Evolutionary conservation across 2,329 filamentous ascomycete species (phyloP), one percentile per base, ranked within the genome.

Genomic region (Nemania abortiva): DNA sequence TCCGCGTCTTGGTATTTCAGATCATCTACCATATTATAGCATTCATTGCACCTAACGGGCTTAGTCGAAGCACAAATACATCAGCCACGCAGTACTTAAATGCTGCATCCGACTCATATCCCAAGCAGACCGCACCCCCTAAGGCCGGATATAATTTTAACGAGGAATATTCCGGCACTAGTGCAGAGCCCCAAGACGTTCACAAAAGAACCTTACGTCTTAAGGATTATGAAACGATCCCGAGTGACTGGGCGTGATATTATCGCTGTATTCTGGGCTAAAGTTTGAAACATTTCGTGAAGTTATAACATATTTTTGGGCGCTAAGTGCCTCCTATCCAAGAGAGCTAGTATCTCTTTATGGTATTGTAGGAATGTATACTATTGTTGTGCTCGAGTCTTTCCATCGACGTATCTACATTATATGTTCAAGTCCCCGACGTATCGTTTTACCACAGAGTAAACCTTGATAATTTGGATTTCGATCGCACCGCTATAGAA

Each of bases 81-180:
- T 63, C 65, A 1, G 52, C 65, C 3, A n/a, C 27, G 15, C 39
- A 67, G 18, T 49, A 58, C 45, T 11, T 67, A 5, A 3, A 20
- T 2, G 65, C 65, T 15, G 39, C 58, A 15, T 58, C 58, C 42
- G 31, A 42, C 20, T 22, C 39, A 6, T 20, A 20, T 24, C 1
- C 31, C 39, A 22, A 18, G 57, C 15, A 20, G 49, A 58, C 45
- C 45, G 15, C n/a, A 22, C 42, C 18, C n/a, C 59, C 42, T 20
- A 67, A 64, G 37, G 68, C 29, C 39, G 10, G 10, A 55, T 70
- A 70, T 34, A 31, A 27, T 22, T 37, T 57, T 53, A 64, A 58
- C 22, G 49, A 31, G 24, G 42, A 54, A 20, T 49, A 5, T 11
- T 11, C 24, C 10, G 56, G 62, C n/a, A 70, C 56, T 7, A 53